Conservation (phyloP, 805 yeast species). For the Metschnikowia cubensis region DNA sequence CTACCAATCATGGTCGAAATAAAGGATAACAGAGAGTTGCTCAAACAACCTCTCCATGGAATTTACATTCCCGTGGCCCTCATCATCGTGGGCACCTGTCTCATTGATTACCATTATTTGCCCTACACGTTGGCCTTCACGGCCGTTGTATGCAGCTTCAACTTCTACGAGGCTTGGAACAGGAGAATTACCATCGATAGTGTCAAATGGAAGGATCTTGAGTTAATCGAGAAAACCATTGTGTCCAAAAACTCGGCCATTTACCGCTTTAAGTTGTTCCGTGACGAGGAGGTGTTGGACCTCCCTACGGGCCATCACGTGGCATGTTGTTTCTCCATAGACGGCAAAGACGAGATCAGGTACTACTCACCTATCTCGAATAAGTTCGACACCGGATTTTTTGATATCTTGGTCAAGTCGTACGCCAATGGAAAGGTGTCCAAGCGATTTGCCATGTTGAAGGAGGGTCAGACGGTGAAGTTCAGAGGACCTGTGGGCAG, state of each 20-base stretch:
- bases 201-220: conserved; percentile 60
- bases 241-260: conserved; percentile 69
- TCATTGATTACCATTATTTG: conserved; percentile 48
- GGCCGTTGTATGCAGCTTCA: conserved; percentile 29
- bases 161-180: conserved; percentile 38
- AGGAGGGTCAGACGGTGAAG: conserved; percentile 61
- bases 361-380: conserved; percentile 77
- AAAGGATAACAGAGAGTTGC: conserved; percentile 47
- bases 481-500: conserved; percentile 81
- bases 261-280: conserved; percentile 63
- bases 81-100: conserved; percentile 54
- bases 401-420: conserved; percentile 74
- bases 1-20: conserved; percentile 10
- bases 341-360: conserved; percentile 53
- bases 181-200: conserved; percentile 45
- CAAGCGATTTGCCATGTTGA: conserved; percentile 57
- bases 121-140: conserved; percentile 42
- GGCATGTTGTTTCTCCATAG: conserved; percentile 50
- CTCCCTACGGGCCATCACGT: conserved; percentile 76
- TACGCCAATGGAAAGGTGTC: conserved; percentile 71
- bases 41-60: conserved; percentile 72
- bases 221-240: conserved; percentile 69
- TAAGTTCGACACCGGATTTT: conserved; percentile 64
- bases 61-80: conserved; percentile 66
- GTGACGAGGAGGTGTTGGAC: conserved; percentile 56